Conservation (phyloP, 345 rosid species). For the Linum tenue region DNA sequence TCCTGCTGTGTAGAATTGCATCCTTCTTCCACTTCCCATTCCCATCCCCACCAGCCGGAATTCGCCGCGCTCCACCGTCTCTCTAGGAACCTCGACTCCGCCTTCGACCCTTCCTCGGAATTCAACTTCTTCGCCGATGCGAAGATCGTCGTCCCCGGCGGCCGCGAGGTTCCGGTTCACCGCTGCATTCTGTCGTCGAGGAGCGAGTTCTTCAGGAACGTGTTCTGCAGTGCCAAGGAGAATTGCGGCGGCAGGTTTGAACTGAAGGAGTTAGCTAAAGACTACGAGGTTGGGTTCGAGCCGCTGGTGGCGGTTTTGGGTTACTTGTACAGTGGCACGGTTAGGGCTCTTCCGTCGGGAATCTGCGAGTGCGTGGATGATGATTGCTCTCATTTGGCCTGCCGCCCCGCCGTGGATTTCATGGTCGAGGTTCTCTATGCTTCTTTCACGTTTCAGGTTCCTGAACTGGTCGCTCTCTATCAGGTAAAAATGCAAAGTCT, state of each 20-base stretch:
- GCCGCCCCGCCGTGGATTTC: constrained; percentile 59
- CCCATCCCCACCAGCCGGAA: constrained; percentile 28
- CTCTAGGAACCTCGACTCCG: constrained; percentile 43
- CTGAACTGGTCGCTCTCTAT: constrained; percentile 51
- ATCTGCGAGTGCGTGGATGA: constrained; percentile 60
- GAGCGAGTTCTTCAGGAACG: constrained; percentile 44
- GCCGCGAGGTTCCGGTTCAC: constrained; percentile 54
- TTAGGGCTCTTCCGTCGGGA: constrained; percentile 35
- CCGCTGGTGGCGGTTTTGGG: constrained; percentile 47
- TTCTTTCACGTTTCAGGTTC: constrained; percentile 54
- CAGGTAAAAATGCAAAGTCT: constrained; percentile 33
- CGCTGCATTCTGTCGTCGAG: constrained; percentile 71
- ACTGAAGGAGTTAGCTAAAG: constrained; percentile 49
- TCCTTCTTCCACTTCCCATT: not conserved
- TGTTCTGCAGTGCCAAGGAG: constrained; percentile 31
- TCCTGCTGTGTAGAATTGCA: constrained; percentile 27
- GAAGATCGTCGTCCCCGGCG: constrained; percentile 41
- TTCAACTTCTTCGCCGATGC: constrained; percentile 57
- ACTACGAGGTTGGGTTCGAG: constrained; percentile 44
- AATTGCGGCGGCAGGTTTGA: constrained; percentile 30
- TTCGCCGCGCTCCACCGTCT: constrained; percentile 39
- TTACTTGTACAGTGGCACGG: constrained; percentile 62
- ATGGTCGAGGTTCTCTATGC: constrained; percentile 60
- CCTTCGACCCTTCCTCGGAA: constrained; percentile 37
- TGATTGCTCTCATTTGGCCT: constrained; percentile 56